Evolutionary conservation across 1,284 basidiomycete species (phyloP).

Genomic region (Coriolopsis trogii): DNA sequence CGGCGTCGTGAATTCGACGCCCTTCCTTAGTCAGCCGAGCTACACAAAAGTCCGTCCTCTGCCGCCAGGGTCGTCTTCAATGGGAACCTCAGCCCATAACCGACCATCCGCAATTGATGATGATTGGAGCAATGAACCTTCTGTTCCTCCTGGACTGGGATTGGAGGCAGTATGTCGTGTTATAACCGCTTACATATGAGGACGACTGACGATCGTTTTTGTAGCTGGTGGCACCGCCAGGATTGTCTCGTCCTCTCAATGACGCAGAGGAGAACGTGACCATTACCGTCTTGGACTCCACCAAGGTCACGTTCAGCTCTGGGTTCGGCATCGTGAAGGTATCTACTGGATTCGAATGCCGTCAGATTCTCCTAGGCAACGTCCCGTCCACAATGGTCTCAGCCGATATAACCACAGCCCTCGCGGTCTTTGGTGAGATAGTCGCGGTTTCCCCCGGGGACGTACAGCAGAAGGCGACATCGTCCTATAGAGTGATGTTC

Average conservation of each 20-base stretch:
- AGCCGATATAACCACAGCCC: constrained; percentile 20
- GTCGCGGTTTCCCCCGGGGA: constrained; percentile 40
- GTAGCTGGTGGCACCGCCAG: neutral
- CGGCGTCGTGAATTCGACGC: too few relatives aligned
- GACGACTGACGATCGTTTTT: neutral
- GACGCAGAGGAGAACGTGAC: constrained; percentile 16
- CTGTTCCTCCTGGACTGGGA: constrained; percentile 33
- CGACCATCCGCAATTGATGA: too few relatives aligned
- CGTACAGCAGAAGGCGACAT: neutral
- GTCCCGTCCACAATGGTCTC: constrained; percentile 26
- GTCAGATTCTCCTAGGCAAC: constrained; percentile 41
- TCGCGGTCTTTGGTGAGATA: constrained; percentile 48
- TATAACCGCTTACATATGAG: too few relatives aligned
- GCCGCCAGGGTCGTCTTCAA: too few relatives aligned
- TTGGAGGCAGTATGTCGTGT: constrained; percentile 24
- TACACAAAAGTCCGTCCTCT: too few relatives aligned
- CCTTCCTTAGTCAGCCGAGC: too few relatives aligned
- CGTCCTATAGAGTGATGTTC: constrained; percentile 46
- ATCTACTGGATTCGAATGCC: constrained; percentile 46
- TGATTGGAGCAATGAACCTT: constrained; percentile 15
- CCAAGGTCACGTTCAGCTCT: constrained; percentile 39
- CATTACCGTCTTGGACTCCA: constrained; percentile 30
- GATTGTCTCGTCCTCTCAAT: too few relatives aligned
- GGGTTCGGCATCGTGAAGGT: constrained; percentile 43
- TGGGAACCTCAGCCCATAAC: too few relatives aligned